Conservation (phyloP, 306 rosid genomes). For the Rubus parviflorus region DNA sequence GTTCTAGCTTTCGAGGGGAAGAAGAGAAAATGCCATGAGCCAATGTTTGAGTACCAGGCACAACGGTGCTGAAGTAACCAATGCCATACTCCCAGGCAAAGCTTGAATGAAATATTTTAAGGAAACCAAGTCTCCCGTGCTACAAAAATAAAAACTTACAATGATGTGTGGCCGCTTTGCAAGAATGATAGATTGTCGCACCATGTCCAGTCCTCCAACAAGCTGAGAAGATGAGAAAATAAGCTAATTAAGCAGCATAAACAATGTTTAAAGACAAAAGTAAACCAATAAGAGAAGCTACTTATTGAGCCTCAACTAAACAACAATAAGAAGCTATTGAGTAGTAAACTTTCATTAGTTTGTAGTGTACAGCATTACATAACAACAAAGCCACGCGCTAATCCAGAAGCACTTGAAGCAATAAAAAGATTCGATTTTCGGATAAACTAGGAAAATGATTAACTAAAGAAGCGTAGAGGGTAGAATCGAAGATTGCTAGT, state of each 20-base stretch:
- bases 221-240: constrained; percentile 47
- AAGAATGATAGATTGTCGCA: constrained; percentile 55
- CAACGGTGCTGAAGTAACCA: background rate
- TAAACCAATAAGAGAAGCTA: background rate
- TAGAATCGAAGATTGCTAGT: too few species aligned
- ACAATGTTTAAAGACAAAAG: background rate
- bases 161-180: constrained; percentile 84
- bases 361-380: background rate
- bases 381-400: too few species aligned
- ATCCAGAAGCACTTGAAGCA: background rate
- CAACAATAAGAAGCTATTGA: background rate
- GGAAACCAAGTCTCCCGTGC: background rate
- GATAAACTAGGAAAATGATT: background rate
- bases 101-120: background rate
- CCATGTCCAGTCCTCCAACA: constrained; percentile 81
- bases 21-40: background rate
- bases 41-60: background rate
- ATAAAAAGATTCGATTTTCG: background rate
- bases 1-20: background rate
- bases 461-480: background rate
- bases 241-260: constrained; percentile 7
- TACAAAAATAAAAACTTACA: constrained; percentile 48
- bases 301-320: background rate
- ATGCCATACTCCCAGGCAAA: background rate
- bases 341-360: background rate